These are phyloP conservation scores for Camellia oleifera DNA, from an alignment of 179 eudicot species.

Conservation along the genomic window DNA sequence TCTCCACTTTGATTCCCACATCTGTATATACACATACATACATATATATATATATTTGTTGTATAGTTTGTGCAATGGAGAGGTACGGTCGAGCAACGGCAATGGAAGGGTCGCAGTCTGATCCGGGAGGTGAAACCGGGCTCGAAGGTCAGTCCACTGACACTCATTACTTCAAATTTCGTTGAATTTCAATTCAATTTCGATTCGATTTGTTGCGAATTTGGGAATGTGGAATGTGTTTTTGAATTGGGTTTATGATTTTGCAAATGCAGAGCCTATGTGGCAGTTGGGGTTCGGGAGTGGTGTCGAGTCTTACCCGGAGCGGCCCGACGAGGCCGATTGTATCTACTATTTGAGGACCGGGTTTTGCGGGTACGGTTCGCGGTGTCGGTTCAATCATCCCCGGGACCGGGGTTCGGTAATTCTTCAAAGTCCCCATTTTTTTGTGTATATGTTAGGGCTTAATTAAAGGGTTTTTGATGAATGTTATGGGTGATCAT, in stretches of 20 bases:
- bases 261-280: slow-evolving; percentile 67
- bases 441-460: slow-evolving; percentile 12
- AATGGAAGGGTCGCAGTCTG: slow-evolving; percentile 46
- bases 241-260: slow-evolving; percentile 10
- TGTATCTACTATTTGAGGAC: slow-evolving; percentile 71
- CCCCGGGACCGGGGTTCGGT: slow-evolving; percentile 69
- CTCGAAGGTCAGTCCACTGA: slow-evolving; percentile 53
- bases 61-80: slow-evolving; percentile 40
- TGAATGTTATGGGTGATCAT: slow-evolving; percentile 12
- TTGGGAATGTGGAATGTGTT: slow-evolving; percentile 26
- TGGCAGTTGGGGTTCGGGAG: slow-evolving; percentile 57
- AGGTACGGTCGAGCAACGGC: slow-evolving; percentile 32
- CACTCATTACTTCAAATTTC: background rate
- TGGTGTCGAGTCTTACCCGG: slow-evolving; percentile 65
- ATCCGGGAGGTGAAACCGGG: slow-evolving; percentile 56
- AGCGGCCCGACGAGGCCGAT: slow-evolving; percentile 75
- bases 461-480: slow-evolving; percentile 19
- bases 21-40: background rate
- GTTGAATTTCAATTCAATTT: slow-evolving; percentile 22
- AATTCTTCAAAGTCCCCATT: slow-evolving; percentile 11
- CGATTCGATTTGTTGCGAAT: slow-evolving; percentile 3
- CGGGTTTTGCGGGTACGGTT: slow-evolving; percentile 82
- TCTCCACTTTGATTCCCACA: background rate
- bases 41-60: background rate
- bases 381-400: slow-evolving; percentile 89